A percentile compares a stretch with the other conserved stretches of the same genome.
phyloP scores from a whole-genome alignment of 1,139 yeast genomes.

The Blastobotrys niveus region DNA sequence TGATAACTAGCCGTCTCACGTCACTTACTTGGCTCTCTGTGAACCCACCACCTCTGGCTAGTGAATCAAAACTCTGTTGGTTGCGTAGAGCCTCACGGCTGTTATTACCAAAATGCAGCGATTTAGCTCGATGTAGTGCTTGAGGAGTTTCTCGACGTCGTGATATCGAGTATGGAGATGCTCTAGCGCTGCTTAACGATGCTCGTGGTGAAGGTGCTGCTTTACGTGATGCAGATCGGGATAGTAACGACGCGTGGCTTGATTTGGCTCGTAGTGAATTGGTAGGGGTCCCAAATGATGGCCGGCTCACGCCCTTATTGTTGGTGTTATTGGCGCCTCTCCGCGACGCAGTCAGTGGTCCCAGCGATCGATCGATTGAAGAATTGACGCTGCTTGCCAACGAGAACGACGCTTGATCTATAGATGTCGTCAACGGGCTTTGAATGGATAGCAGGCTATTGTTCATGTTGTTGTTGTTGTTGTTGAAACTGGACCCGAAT shows the following conservation, averaged over 20 bases:
- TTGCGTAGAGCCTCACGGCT: conserved; percentile 4
- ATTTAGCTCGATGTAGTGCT: conserved; percentile 10
- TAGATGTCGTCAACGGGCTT: conserved; percentile 35
- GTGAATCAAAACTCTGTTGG: conserved; percentile 8
- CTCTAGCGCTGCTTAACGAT: conserved; percentile 7
- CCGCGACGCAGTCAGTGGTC: conserved; percentile 20
- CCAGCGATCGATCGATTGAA: conserved; percentile 30
- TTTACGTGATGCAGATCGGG: conserved; percentile 7
- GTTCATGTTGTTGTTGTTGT: conserved; percentile 12
- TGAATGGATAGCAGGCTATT: conserved; percentile 13
- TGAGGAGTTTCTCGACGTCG: conserved; percentile 1
- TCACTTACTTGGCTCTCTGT: conserved; percentile 17
- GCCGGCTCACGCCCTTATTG: too few species aligned
- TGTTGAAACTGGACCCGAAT: conserved; percentile 29
- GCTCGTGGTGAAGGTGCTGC: conserved; percentile 16
- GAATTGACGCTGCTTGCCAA: conserved; percentile 35
- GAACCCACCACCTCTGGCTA: conserved; percentile 7
- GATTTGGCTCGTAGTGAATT: conserved; percentile 9
- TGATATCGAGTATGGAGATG: conserved; percentile 12
- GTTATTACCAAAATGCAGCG: conserved; percentile 7
- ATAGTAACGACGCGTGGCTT: conserved; percentile 4
- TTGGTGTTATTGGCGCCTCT: conserved; percentile 6
- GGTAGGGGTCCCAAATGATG: conserved; percentile 9
- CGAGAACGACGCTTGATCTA: conserved; percentile 61
- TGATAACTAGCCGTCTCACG: conserved; percentile 33